phyloP scores from a whole-genome alignment of 805 yeast genomes.

The Kazachstania bromeliacearum region DNA sequence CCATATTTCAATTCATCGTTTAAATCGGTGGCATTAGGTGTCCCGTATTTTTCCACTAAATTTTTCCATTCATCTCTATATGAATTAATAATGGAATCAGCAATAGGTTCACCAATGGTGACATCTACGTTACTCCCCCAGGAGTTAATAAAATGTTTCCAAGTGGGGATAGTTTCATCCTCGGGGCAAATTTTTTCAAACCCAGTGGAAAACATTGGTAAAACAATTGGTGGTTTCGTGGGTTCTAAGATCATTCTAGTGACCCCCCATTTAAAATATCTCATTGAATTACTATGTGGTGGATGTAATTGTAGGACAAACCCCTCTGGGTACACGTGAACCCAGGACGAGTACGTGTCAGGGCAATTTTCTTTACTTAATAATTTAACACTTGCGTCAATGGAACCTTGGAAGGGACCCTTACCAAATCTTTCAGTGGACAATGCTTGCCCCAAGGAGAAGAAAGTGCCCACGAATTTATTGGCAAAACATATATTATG shows the following conservation, averaged over 20 bases:
- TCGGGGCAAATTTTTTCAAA: conserved; percentile 85
- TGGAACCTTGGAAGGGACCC: conserved; percentile 85
- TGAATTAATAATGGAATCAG: conserved; percentile 45
- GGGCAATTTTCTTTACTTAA: conserved; percentile 64
- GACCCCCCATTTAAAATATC: conserved; percentile 94
- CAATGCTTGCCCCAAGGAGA: conserved; percentile 81
- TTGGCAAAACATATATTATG: conserved; percentile 76
- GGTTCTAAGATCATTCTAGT: conserved; percentile 76
- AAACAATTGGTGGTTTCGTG: conserved; percentile 71
- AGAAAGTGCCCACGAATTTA: conserved; percentile 44
- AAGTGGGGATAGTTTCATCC: conserved; percentile 41
- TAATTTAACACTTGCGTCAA: conserved; percentile 78
- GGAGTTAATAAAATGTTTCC: conserved; percentile 51
- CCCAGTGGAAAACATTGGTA: conserved; percentile 81
- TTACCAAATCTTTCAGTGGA: conserved; percentile 81
- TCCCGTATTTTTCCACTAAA: conserved; percentile 46
- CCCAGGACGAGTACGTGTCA: conserved; percentile 73
- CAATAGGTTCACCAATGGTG: conserved; percentile 61
- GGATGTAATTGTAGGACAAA: conserved; percentile 77
- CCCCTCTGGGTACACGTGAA: conserved; percentile 93
- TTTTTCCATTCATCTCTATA: conserved; percentile 65
- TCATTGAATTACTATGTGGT: conserved; percentile 78
- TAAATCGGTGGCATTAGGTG: conserved; percentile 43
- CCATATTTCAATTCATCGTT: conserved; percentile 56
- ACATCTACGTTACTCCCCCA: conserved; percentile 60